Conservation (phyloP, 805 yeast species). For the Candida boidinii region DNA sequence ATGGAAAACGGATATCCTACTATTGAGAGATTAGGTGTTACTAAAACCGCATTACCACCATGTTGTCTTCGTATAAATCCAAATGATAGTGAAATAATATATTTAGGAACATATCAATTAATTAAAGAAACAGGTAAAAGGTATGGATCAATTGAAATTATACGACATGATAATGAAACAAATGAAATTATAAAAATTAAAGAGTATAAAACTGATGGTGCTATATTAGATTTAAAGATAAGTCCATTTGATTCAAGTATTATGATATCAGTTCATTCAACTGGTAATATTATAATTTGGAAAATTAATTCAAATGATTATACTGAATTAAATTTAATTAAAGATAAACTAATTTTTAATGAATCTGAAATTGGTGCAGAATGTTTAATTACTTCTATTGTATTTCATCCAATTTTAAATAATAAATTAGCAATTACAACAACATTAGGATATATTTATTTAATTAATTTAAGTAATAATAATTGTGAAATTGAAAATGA, state of each 20-base stretch:
- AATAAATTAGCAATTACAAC: conserved; percentile 44
- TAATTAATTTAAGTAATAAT: conserved; percentile 24
- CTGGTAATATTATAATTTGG: conserved; percentile 72
- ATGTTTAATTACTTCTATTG: conserved; percentile 53
- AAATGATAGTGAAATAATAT: conserved; percentile 32
- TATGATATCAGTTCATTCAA: conserved; percentile 66
- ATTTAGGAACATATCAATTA: conserved; percentile 78
- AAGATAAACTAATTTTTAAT: conserved; percentile 39
- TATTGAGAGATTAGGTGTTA: conserved; percentile 18
- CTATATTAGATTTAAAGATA: conserved; percentile 72
- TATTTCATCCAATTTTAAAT: conserved; percentile 38
- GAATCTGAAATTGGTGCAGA: conserved; percentile 17
- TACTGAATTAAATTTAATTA: conserved; percentile 13
- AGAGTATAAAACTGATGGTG: conserved; percentile 36
- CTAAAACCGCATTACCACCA: conserved; percentile 62
- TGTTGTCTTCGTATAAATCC: conserved; percentile 67
- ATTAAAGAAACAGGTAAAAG: conserved; percentile 51
- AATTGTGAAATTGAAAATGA: conserved; percentile 6
- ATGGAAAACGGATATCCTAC: too few relatives aligned
- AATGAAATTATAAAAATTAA: conserved; percentile 13
- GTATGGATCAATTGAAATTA: conserved; percentile 50
- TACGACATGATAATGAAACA: conserved; percentile 8
- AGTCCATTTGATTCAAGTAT: conserved; percentile 40
- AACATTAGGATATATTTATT: conserved; percentile 56
- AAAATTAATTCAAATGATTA: conserved; percentile 16